phyloP scores from a whole-genome alignment of 1,284 basidiomycete genomes.

The Melampsora larici-populina region DNA sequence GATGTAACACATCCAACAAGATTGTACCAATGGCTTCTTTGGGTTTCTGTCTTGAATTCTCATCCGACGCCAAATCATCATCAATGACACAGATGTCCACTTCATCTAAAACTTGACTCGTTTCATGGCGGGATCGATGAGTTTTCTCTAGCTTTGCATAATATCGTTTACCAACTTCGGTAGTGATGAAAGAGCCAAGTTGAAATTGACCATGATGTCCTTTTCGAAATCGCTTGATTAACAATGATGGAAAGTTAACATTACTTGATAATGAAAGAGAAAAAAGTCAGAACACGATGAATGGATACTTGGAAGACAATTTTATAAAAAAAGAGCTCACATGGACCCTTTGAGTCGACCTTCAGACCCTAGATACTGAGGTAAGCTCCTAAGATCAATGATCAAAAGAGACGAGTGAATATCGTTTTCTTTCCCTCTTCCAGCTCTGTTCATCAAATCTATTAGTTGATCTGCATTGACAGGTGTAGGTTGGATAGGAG shows the following conservation, averaged over 20 bases:
- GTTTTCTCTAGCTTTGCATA: conserved; percentile 30
- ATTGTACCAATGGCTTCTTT: conserved; percentile 13
- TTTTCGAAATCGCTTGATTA: conserved; percentile 48
- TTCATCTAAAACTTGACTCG: conserved; percentile 7
- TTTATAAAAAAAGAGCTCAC: conserved; percentile 1
- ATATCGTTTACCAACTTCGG: conserved; percentile 46
- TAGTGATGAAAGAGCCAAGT: conserved; percentile 49
- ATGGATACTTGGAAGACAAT: neutral
- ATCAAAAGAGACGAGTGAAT: conserved; percentile 3
- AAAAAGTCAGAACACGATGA: neutral
- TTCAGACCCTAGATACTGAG: conserved; percentile 28
- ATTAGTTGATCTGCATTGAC: conserved; percentile 21
- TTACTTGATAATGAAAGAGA: conserved; percentile 54
- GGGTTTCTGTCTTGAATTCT: neutral
- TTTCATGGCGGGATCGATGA: neutral
- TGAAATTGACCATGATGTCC: conserved; percentile 45
- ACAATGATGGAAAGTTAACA: conserved; percentile 48
- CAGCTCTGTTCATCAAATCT: conserved; percentile 1
- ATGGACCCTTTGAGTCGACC: conserved; percentile 39
- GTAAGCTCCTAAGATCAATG: conserved; percentile 32
- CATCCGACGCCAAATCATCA: conserved; percentile 16
- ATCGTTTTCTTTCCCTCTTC: neutral
- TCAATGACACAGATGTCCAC: conserved; percentile 41
- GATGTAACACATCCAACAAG: conserved; percentile 17
- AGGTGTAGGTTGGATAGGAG: conserved; percentile 12